Percentiles rank a stretch among this genome's conserved stretches.
These are phyloP conservation scores for Penicillium samsonianum DNA, from an alignment of 495 filamentous ascomycete genomes.

Conservation along the genomic window DNA sequence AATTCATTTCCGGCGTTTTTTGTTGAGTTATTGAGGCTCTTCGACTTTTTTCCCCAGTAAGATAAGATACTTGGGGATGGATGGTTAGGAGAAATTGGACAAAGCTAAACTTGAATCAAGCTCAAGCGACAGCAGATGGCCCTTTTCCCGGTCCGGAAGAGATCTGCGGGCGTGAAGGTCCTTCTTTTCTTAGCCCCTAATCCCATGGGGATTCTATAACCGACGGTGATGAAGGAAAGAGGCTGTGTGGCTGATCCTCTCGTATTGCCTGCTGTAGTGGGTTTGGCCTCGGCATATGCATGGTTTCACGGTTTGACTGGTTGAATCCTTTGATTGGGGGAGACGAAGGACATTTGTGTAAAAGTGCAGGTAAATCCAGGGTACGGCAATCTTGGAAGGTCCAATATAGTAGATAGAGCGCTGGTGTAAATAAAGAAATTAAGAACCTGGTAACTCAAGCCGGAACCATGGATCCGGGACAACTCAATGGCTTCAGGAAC, in stretches of 20 bases:
- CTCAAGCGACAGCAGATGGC: constrained; percentile 6
- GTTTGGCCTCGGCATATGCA: neutral
- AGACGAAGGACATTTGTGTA: neutral
- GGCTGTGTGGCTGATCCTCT: constrained; percentile 22
- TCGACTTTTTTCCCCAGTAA: neutral
- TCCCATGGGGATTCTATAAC: neutral
- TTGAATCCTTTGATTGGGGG: neutral
- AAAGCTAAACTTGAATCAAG: constrained; percentile 3
- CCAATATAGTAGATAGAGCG: neutral
- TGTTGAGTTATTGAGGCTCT: neutral
- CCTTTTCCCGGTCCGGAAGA: constrained; percentile 13
- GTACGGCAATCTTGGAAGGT: neutral
- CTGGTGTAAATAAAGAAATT: neutral
- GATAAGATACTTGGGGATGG: neutral
- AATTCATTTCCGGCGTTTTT: constrained; percentile 10
- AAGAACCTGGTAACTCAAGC: neutral
- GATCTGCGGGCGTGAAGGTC: constrained; percentile 17
- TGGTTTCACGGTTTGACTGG: neutral
- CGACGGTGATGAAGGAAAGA: neutral
- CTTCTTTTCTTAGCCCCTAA: constrained; percentile 3
- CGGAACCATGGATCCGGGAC: constrained; percentile 2
- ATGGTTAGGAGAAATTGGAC: neutral
- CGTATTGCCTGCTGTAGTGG: constrained; percentile 20
- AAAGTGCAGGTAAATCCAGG: neutral
- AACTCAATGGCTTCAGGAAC: neutral